These are phyloP conservation scores for Ascomycota sp. DNA, from an alignment of 2,329 filamentous ascomycete species.

Conservation along the genomic window DNA sequence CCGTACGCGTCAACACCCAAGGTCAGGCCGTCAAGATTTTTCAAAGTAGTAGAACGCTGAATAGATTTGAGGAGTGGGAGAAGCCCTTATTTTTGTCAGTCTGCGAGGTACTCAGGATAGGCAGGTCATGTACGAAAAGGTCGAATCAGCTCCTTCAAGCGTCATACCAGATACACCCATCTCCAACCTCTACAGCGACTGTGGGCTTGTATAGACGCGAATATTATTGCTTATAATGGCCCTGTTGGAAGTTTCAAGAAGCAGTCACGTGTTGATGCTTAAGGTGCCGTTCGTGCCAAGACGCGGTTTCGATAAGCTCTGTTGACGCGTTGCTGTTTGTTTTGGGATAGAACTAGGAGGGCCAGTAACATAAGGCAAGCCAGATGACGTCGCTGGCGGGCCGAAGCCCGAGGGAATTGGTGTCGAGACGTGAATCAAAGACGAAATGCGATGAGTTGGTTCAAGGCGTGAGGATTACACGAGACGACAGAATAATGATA, in stretches of 20 bases:
- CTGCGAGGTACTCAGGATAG: too few species aligned
- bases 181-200: slow-evolving; percentile 2
- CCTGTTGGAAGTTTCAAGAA: too few species aligned
- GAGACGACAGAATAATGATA: too few species aligned
- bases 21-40: slow-evolving; percentile 70
- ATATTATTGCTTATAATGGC: too few species aligned
- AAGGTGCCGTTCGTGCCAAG: neutral
- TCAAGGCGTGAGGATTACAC: too few species aligned
- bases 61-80: slow-evolving; percentile 90
- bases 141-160: neutral
- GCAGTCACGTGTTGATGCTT: too few species aligned
- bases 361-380: neutral
- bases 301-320: neutral
- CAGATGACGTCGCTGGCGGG: too few species aligned
- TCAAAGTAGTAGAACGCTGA: slow-evolving; percentile 70
- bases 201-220: neutral
- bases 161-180: slow-evolving; percentile 18
- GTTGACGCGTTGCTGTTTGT: neutral
- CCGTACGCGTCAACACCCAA: slow-evolving; percentile 95
- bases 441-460: too few species aligned
- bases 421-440: too few species aligned
- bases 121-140: neutral
- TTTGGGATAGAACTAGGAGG: neutral
- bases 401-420: too few species aligned
- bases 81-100: slow-evolving; percentile 35